Base-by-base conservation (phyloP, 2,329 filamentous ascomycete species). In the Aspergillus calidoustus region DNA sequence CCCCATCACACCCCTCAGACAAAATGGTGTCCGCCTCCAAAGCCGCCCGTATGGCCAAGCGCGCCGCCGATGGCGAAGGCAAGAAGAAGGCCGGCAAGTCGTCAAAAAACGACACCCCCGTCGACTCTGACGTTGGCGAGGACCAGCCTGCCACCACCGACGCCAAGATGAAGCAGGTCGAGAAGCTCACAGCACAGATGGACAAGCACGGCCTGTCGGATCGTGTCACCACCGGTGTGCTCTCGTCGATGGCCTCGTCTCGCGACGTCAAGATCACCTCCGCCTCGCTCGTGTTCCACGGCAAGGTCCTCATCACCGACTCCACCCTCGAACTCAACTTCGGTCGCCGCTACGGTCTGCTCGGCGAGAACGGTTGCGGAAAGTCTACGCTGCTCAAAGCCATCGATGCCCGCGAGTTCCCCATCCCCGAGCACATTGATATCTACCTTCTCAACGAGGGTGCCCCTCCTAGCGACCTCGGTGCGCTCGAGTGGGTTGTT, bases 351-450 rank as follows among this genome's bases (percentile, higher is more conserved):
- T 99, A 99, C 78, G 95, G 95, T 78, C 85, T 99, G 61, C 84
- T 99, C 67, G 95, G 95, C 75, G 95, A 99, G 87, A 99, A 99
- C 90, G 95, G 95, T 69, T 99, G 95, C 81, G 95, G 95, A 79
- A 99, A 99, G 86, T 96, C 91, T 68, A 99, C 95, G n/a, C 82
- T 99, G 38, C 87, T 99, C 76, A 98, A 97, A 84, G 88, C 95
- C 69, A 97, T 99, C 77, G 90, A 91, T 72, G 89, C 89, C 75
- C 91, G 95, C 82, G 96, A 99, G 81, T 99, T 89, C 78, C 96
- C 95, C 66, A 91, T 99, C 76, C 96, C 95, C 64, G 91, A 97
- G 30, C 93, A 97, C 80, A 86, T 99, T 79, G 96, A 99, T 80
- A 96, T 99, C 80, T 99, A 99, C 83, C 89, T 99, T 50, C 85